Conservation (phyloP, 805 yeast genomes). For the Nakazawaea ishiwadae region DNA sequence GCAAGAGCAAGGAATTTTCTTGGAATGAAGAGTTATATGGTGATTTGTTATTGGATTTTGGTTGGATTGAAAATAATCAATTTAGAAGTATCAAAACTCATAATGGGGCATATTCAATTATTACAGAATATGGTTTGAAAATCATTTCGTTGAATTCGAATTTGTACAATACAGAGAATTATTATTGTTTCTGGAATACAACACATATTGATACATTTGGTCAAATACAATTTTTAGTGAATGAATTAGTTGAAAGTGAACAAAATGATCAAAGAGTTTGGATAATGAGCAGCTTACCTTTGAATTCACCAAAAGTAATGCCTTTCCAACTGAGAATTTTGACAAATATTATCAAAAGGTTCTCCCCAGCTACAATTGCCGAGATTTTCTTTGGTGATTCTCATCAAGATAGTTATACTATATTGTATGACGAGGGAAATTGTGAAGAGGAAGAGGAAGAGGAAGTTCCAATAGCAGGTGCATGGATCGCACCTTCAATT, state of each 20-base stretch:
- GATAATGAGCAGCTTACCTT: constrained; percentile 22
- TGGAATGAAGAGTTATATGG: constrained; percentile 13
- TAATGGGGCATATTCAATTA: constrained; percentile 34
- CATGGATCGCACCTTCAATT: constrained; percentile 38
- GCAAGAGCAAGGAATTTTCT: background rate
- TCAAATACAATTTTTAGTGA: constrained; percentile 52
- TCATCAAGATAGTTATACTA: constrained; percentile 35
- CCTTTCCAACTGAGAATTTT: constrained; percentile 30
- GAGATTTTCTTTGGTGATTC: constrained; percentile 39
- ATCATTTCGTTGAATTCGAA: constrained; percentile 38
- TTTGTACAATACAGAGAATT: constrained; percentile 25
- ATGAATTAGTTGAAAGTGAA: constrained; percentile 61
- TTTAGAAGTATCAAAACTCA: constrained; percentile 21
- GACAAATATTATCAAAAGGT: constrained; percentile 34
- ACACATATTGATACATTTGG: constrained; percentile 39
- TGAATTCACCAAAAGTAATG: constrained; percentile 18
- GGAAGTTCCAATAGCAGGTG: constrained; percentile 30
- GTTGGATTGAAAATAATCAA: constrained; percentile 8
- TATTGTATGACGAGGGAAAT: constrained; percentile 28
- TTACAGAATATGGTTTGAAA: constrained; percentile 33
- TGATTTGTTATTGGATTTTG: constrained; percentile 3
- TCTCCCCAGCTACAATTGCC: constrained; percentile 41
- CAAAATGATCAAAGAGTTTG: constrained; percentile 58
- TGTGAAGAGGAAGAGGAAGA: constrained; percentile 12
- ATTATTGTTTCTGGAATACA: constrained; percentile 29